Evolutionary conservation across 164 flowering plant genomes (phyloP).

Genomic region (Annona cherimola): DNA sequence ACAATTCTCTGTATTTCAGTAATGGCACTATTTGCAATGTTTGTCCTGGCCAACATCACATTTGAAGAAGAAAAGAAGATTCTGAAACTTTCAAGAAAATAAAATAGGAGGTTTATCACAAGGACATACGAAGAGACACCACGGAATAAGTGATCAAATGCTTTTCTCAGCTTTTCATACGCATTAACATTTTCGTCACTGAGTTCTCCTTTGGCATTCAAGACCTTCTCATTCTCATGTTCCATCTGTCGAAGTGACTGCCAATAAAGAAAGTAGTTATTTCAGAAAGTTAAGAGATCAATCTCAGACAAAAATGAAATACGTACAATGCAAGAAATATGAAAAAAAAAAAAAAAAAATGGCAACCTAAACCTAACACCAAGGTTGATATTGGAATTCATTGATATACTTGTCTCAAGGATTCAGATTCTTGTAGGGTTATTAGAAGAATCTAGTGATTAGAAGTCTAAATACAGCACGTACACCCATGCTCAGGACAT

Average conservation of each 20-base stretch:
- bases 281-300: background rate
- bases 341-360: background rate
- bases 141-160: slow-evolving; percentile 82
- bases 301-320: background rate
- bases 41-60: background rate
- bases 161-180: slow-evolving; percentile 90
- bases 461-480: background rate
- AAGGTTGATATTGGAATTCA: background rate
- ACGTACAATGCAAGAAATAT: background rate
- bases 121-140: slow-evolving; percentile 80
- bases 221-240: slow-evolving; percentile 81
- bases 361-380: background rate
- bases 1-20: background rate
- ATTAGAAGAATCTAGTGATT: background rate
- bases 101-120: background rate
- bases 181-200: slow-evolving; percentile 80
- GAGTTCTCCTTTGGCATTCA: slow-evolving; percentile 95
- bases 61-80: background rate
- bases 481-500: background rate
- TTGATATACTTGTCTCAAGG: background rate
- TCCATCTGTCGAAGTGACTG: slow-evolving; percentile 94
- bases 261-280: slow-evolving; percentile 4
- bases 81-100: background rate
- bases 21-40: background rate
- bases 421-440: background rate